Conservation (phyloP, 2,329 filamentous ascomycete genomes). For the Magnaporthiopsis rhizophila region DNA sequence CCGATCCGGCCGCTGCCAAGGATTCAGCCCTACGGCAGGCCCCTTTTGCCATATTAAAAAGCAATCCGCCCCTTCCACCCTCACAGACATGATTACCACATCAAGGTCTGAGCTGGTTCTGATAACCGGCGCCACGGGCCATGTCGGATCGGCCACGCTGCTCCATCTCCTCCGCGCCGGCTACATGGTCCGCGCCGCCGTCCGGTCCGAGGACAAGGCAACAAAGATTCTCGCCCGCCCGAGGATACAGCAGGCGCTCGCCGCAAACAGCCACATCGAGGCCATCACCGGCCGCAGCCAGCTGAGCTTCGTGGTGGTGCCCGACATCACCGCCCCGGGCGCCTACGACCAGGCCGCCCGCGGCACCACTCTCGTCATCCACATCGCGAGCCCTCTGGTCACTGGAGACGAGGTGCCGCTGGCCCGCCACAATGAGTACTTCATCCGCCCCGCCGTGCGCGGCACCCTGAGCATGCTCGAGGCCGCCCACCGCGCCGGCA, state of each 20-base stretch:
- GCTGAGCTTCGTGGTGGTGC: conserved; percentile 10
- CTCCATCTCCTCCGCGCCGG: conserved; percentile 12
- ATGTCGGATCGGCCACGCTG: conserved; percentile 13
- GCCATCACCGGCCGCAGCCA: conserved; percentile 4
- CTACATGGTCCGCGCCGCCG: conserved; percentile 12
- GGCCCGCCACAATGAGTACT: conserved; percentile 8
- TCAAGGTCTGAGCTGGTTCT: conserved; percentile 7
- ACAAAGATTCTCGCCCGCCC: conserved; percentile 8
- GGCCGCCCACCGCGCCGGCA: conserved; percentile 10
- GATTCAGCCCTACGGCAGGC: neutral
- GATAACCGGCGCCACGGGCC: conserved; percentile 16
- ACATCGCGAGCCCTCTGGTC: conserved; percentile 13
- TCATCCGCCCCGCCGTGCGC: conserved; percentile 14
- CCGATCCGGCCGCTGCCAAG: neutral
- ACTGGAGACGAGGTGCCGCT: conserved; percentile 13
- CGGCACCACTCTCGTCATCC: conserved; percentile 13
- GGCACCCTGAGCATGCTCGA: conserved; percentile 13
- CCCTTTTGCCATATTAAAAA: neutral
- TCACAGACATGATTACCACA: conserved; percentile 9
- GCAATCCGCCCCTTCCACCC: neutral
- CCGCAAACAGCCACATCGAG: neutral
- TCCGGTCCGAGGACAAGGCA: conserved; percentile 13
- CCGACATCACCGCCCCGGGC: conserved; percentile 12
- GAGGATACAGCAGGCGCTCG: conserved; percentile 5
- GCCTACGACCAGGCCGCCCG: conserved; percentile 12